A percentile compares a stretch with the other conserved stretches of the same genome.
Evolutionary conservation across 306 rosid species (phyloP).

Genomic region (Vigna angularis): DNA sequence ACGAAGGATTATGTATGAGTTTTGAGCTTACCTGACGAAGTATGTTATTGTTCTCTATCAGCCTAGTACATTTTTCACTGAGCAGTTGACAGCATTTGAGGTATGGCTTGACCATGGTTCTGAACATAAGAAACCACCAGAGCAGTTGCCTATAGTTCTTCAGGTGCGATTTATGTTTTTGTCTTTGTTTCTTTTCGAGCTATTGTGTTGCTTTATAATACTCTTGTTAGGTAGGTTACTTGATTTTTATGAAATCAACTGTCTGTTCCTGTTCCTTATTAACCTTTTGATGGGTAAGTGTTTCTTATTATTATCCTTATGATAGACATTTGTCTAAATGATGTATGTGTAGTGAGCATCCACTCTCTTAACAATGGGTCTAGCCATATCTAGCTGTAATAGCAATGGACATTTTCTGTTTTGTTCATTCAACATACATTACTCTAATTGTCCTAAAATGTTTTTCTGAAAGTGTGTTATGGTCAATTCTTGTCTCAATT

Average conservation of each 20-base stretch:
- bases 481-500: conserved; percentile 16
- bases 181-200: conserved; percentile 44
- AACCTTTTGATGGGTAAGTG: conserved; percentile 39
- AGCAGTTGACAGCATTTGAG: conserved; percentile 97
- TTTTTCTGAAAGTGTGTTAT: conserved; percentile 5
- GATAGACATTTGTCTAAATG: conserved; percentile 24
- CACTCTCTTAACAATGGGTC: conserved; percentile 8
- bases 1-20: conserved; percentile 5
- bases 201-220: conserved; percentile 34
- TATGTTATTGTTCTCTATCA: conserved; percentile 50
- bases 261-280: conserved; percentile 24
- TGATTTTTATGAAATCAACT: conserved; percentile 38
- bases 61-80: conserved; percentile 96
- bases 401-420: not conserved
- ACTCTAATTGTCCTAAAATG: not conserved
- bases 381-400: conserved; percentile 10
- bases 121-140: conserved; percentile 98
- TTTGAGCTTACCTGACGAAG: conserved; percentile 33
- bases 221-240: conserved; percentile 41
- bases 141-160: conserved; percentile 97
- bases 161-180: conserved; percentile 65
- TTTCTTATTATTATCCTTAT: conserved; percentile 20
- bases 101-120: conserved; percentile 99
- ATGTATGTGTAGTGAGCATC: conserved; percentile 25
- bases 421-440: conserved; percentile 26